Conservation (phyloP, 352 stramenopile species). For the Peronospora belbahrii region DNA sequence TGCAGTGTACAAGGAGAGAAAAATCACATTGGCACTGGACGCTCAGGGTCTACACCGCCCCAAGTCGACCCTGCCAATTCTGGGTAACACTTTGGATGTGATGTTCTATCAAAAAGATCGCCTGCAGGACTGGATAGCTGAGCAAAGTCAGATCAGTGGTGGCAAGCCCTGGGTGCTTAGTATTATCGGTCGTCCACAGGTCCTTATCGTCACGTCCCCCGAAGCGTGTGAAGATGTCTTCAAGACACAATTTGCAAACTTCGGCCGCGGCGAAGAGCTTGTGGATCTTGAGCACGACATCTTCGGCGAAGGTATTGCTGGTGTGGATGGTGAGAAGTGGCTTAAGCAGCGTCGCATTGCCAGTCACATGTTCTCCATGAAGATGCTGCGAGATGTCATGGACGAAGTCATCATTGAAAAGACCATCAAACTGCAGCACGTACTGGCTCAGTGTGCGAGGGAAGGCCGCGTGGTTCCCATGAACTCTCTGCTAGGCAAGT, state of each 20-base stretch:
- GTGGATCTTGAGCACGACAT: constrained; percentile 26
- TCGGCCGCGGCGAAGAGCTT: constrained; percentile 23
- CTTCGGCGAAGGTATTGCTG: constrained; percentile 46
- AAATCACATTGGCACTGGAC: constrained; percentile 24
- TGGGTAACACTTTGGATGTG: constrained; percentile 31
- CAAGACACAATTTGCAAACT: constrained; percentile 44
- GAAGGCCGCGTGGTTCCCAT: constrained; percentile 12
- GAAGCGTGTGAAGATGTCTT: constrained; percentile 24
- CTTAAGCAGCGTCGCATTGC: constrained; percentile 42
- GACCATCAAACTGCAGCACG: constrained; percentile 16
- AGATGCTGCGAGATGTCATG: constrained; percentile 23
- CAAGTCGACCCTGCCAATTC: constrained; percentile 25
- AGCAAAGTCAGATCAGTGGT: constrained; percentile 29
- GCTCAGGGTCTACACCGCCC: constrained; percentile 18
- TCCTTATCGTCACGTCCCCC: constrained; percentile 32
- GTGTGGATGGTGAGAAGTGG: constrained; percentile 36
- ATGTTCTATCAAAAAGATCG: constrained; percentile 32
- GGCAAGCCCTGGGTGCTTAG: constrained; percentile 43
- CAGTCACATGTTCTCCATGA: constrained; percentile 64
- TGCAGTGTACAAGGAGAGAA: constrained; percentile 25
- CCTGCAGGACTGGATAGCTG: constrained; percentile 47
- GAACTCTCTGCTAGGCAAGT: constrained; percentile 38
- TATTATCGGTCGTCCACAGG: constrained; percentile 23
- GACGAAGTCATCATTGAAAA: constrained; percentile 28
- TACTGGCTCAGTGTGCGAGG: constrained; percentile 13